Conservation (phyloP, 1,284 basidiomycete genomes). For the Sporisorium reilianum region DNA sequence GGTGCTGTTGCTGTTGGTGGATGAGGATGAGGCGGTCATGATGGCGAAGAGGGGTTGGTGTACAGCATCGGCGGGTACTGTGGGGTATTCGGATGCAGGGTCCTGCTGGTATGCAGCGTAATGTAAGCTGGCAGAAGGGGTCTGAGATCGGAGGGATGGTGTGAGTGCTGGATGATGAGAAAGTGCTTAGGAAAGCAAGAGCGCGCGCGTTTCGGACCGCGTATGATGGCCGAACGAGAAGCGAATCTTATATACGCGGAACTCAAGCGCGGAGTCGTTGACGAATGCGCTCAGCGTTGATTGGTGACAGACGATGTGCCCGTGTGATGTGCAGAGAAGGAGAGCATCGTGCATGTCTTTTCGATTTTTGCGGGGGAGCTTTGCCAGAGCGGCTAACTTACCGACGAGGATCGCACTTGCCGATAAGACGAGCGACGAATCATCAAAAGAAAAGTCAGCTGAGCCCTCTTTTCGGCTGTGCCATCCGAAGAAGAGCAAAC, state of each 20-base stretch:
- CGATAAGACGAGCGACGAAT: not conserved
- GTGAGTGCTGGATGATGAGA: not conserved
- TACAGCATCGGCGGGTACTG: not conserved
- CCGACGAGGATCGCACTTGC: not conserved
- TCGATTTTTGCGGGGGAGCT: conserved; percentile 1
- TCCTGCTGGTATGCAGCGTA: conserved; percentile 9
- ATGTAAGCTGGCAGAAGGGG: not conserved
- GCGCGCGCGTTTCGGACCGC: conserved; percentile 6
- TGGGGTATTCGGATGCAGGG: not conserved
- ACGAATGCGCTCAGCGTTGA: conserved; percentile 2
- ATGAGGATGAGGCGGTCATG: conserved; percentile 7
- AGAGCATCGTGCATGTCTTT: too few relatives aligned
- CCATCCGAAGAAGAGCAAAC: not conserved
- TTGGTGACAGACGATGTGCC: not conserved
- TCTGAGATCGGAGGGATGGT: not conserved
- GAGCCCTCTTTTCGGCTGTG: conserved; percentile 4
- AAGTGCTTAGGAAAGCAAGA: conserved; percentile 2
- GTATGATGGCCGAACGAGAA: conserved; percentile 9
- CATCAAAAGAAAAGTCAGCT: conserved; percentile 4
- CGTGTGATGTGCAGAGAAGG: not conserved
- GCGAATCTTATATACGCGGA: conserved; percentile 29
- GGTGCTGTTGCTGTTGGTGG: not conserved
- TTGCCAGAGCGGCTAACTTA: not conserved
- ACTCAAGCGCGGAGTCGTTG: conserved; percentile 24
- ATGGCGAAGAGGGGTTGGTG: not conserved